A percentile compares a stretch with the other conserved stretches of the same genome.
Conservation (phyloP, 78 protist species). For the Polysphondylium violaceum region DNA sequence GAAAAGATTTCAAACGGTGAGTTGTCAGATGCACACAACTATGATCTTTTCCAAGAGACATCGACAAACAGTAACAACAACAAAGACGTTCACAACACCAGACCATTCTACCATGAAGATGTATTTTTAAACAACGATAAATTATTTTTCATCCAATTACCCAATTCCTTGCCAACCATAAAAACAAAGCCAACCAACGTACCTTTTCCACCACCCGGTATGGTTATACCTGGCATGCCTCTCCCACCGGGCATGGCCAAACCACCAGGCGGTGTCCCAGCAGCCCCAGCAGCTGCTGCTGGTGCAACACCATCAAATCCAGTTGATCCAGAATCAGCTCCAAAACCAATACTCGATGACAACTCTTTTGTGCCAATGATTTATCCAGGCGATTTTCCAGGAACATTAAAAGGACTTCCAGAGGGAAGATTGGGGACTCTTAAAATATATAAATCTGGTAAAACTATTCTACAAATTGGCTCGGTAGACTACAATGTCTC, state of each 20-base stretch:
- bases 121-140: conserved; percentile 33
- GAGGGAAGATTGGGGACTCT: conserved; percentile 49
- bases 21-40: conserved; percentile 41
- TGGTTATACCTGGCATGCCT: neutral
- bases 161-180: conserved; percentile 10
- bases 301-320: neutral
- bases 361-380: conserved; percentile 49
- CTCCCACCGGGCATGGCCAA: neutral
- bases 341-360: neutral
- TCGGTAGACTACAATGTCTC: conserved; percentile 30
- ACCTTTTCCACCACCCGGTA: neutral
- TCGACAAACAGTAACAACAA: neutral
- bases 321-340: neutral
- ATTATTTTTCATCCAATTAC: conserved; percentile 50
- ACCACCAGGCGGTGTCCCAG: neutral
- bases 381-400: conserved; percentile 72
- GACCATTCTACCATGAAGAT: conserved; percentile 60
- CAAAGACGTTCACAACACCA: neutral
- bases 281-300: neutral
- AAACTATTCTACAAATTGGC: conserved; percentile 26
- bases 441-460: conserved; percentile 75
- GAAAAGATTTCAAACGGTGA: conserved; percentile 52
- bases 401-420: conserved; percentile 25
- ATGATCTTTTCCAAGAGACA: neutral
- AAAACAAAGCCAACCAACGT: conserved; percentile 9